These are phyloP conservation scores for Penicillium dipodomyicola DNA, from an alignment of 495 filamentous ascomycete genomes.

Conservation along the genomic window DNA sequence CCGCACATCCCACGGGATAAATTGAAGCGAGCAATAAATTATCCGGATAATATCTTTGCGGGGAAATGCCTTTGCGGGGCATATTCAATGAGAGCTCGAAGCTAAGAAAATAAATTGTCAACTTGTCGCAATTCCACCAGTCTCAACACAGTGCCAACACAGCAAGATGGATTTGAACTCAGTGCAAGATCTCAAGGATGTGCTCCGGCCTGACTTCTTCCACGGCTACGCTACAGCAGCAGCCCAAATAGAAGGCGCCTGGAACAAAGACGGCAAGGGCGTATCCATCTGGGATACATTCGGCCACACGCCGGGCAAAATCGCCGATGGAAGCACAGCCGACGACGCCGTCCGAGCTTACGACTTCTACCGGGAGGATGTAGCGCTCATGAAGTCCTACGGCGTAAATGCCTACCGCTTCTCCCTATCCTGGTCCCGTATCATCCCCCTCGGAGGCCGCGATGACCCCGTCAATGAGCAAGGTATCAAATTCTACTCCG, in stretches of 20 bases:
- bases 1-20: conserved; percentile 17
- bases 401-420: conserved; percentile 68
- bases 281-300: conserved; percentile 73
- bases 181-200: conserved; percentile 33
- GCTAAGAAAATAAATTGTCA: conserved; percentile 2
- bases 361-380: conserved; percentile 66
- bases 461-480: conserved; percentile 40
- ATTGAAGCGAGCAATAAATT: conserved; percentile 3
- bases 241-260: conserved; percentile 66
- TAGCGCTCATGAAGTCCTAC: conserved; percentile 64
- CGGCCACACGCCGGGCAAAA: conserved; percentile 63
- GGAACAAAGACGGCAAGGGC: conserved; percentile 62
- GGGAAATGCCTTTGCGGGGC: neutral
- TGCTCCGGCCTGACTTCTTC: conserved; percentile 34
- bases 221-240: conserved; percentile 42
- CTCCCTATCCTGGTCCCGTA: conserved; percentile 68
- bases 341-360: conserved; percentile 69
- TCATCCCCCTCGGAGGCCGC: conserved; percentile 53
- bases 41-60: neutral
- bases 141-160: neutral
- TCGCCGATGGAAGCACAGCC: conserved; percentile 64
- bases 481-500: conserved; percentile 45
- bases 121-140: neutral
- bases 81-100: neutral
- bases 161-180: conserved; percentile 29